Evolutionary conservation across 2,329 filamentous ascomycete genomes (phyloP), one percentile per base, ranked within the genome.

Genomic region (Chrysoporthe austroafricana): DNA sequence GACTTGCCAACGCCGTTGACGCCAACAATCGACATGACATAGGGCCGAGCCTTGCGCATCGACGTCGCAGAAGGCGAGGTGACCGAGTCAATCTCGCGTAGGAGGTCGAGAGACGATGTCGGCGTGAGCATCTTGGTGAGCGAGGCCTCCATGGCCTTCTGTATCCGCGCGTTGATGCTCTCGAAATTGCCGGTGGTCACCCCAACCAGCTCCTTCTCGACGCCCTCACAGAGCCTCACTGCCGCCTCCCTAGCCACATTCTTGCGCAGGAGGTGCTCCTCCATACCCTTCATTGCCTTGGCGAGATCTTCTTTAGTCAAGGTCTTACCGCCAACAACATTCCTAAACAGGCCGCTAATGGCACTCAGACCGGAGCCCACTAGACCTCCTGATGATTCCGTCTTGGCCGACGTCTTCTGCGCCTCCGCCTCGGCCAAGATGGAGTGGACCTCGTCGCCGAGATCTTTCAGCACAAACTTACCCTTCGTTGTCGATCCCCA

Each of bases 1-100:
- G 94, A 97, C 82, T 99, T 99, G 76, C 96, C 96, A 48, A 99
- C 96, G 64, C 96, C 96, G 78, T 99, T 99, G 77, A 99, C 96
- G 70, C 96, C 96, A 56, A 99, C 96, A 70, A 99, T 97, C 67
- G 94, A 97, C 77, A 99, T 96, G 74, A 98, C 95, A 77, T 98
- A 99, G 56, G 96, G 96, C 4, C 96, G 90, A 26, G 86, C 80
- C 69, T 85, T 84, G 72, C 87, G 82, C 69, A 89, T 84, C 42
- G 89, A 89, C 3, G 89, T 86, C 32, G 82, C 83, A 0, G 90
- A 82, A 0, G 92, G 90, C 13, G 87, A 84, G 7, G 89, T 90
- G 70, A 96, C 88, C 57, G 90, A 86, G 76, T 95, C 90, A 73
- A 99, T 98, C 77, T 97, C 94, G 74, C 94, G 93, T 59, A 99